Percentiles rank a stretch among this genome's conserved stretches.
Evolutionary conservation across 2,329 filamentous ascomycete species (phyloP).

Genomic region (Ceratocystis destructans): DNA sequence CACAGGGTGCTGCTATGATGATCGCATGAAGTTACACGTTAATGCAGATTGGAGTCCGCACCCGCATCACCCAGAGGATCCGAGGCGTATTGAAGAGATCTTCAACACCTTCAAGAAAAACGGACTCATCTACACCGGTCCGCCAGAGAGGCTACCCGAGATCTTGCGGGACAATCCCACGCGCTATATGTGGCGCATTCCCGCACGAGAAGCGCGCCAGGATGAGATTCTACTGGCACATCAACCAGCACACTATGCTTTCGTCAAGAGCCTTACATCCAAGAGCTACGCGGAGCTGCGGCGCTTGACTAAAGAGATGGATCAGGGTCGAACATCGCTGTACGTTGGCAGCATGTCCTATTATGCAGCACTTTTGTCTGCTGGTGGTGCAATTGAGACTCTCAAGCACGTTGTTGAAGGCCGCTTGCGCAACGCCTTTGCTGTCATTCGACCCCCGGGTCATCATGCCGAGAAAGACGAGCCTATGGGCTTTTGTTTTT

Average conservation of each 20-base stretch:
- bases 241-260: slow-evolving; percentile 59
- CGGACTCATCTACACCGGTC: slow-evolving; percentile 56
- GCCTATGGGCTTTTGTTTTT: slow-evolving; percentile 90
- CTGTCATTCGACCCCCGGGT: slow-evolving; percentile 84
- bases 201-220: slow-evolving; percentile 59
- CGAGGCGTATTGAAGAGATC: slow-evolving; percentile 80
- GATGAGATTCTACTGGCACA: slow-evolving; percentile 75
- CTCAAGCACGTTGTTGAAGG: slow-evolving; percentile 79
- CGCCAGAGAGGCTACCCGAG: slow-evolving; percentile 38
- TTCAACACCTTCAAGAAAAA: slow-evolving; percentile 76
- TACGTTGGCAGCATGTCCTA: slow-evolving; percentile 76
- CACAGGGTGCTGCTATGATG: slow-evolving; percentile 78
- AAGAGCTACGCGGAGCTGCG: slow-evolving; percentile 53
- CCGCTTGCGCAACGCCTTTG: slow-evolving; percentile 84
- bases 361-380: slow-evolving; percentile 67
- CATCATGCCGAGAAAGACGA: slow-evolving; percentile 83
- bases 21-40: slow-evolving; percentile 88
- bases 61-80: slow-evolving; percentile 87
- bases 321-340: slow-evolving; percentile 57
- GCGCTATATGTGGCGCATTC: slow-evolving; percentile 61
- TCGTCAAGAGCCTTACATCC: slow-evolving; percentile 49
- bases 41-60: slow-evolving; percentile 62
- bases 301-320: slow-evolving; percentile 46
- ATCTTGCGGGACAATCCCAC: slow-evolving; percentile 42
- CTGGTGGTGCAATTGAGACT: slow-evolving; percentile 88